Base-by-base conservation (phyloP, 352 stramenopile species). In the Pseudoperonospora humuli region DNA sequence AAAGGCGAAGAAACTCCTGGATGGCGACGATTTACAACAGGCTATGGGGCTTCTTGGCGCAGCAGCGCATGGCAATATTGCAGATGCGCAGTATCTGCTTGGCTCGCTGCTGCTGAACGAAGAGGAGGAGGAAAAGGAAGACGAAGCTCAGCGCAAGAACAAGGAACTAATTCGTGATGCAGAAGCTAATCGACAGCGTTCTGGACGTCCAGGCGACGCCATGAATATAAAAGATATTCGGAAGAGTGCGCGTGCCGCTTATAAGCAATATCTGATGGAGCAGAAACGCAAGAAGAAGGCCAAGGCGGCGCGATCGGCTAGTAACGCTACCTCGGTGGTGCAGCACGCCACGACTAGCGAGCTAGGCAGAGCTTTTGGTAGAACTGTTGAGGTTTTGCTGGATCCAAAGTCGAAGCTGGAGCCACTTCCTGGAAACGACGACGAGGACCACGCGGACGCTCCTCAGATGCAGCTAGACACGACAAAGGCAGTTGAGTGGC, bases 401-500 rank as follows among this genome's bases (percentile, higher is more conserved):
- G 58, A 93, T 45, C 74, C 71, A 3, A 68, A 66, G 11, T 55
- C 45, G 14, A 72, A 70, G 55, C 23, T 92, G 39, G 59, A 63
- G 17, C 64, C 77, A 1, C 48, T 91, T 7, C 49, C 43, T 15
- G 57, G 64, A 11, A 54, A 41, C 15, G 32, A 11, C 2, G 43
- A 64, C 10, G 39, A 50, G 0, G 27, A 39, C 21, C 18, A 60
- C 34, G 33, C 25, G 5, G 62, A 50, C 7, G 14, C 23, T 44
- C 62, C 28, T 36, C 61, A 48, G 27, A 45, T 36, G 31, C 64
- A 70, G 34, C 61, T 63, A 14, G 69, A 87, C 46, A 72, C 67
- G 28, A 84, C 74, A 6, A 77, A 85, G 39, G 75, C 70, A 2
- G 61, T 93, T 14, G 76, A 90, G 47, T 93, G 81, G 81, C 54